Percentiles rank a stretch among this genome's conserved stretches.
Conservation (phyloP, 768 basidiomycete species). For the Boletus huronensis region DNA sequence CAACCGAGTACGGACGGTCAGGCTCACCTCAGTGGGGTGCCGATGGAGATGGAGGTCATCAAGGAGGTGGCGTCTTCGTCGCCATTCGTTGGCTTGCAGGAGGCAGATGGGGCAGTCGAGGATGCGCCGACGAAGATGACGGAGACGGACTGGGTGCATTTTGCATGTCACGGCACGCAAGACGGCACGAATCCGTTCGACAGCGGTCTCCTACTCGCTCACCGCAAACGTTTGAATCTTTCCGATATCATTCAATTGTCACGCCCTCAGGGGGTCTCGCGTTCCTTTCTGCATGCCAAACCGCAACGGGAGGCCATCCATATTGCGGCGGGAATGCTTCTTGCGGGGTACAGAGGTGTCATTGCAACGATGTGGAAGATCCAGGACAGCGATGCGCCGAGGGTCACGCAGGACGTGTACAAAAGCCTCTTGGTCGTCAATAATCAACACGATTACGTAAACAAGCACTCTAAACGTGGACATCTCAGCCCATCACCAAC, state of each 20-base stretch:
- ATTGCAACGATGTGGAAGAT: constrained; percentile 1
- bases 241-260: no score
- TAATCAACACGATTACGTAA: no score
- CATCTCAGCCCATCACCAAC: neutral
- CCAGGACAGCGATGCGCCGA: neutral
- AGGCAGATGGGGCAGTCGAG: neutral
- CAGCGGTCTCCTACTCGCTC: no score
- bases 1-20: constrained; percentile 14
- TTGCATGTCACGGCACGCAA: no score
- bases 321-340: neutral
- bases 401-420: neutral
- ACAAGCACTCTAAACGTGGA: no score
- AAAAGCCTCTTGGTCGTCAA: neutral
- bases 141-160: constrained; percentile 19
- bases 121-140: neutral
- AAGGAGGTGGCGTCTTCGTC: no score
- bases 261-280: constrained; percentile 28
- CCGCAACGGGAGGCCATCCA: neutral
- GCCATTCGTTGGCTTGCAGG: neutral
- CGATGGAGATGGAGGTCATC: no score
- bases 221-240: no score
- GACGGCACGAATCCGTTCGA: no score
- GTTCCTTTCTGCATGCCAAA: constrained; percentile 1
- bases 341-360: neutral
- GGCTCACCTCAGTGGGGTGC: no score